These are phyloP conservation scores for Pinus tabuliformis DNA, from an alignment of 75 land plant genomes.

Conservation along the genomic window DNA sequence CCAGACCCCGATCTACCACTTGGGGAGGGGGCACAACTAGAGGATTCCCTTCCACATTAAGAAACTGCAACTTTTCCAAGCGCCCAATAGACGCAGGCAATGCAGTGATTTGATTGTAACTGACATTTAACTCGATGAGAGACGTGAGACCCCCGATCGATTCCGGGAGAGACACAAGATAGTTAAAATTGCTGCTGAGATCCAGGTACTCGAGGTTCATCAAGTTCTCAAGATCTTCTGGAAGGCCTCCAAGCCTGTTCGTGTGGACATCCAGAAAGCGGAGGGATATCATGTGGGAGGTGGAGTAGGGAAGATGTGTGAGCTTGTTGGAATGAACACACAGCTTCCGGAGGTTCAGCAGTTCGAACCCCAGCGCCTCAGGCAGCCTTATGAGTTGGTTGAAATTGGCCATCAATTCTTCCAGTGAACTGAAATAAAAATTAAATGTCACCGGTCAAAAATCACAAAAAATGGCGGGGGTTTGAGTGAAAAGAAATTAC, in stretches of 20 bases:
- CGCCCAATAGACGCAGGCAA: slow-evolving; percentile 67
- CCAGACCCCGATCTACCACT: too few relatives aligned
- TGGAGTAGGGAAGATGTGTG: slow-evolving; percentile 50
- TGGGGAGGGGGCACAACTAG: too few relatives aligned
- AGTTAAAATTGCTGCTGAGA: slow-evolving; percentile 68
- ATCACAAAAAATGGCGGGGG: background rate
- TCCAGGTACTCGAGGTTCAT: slow-evolving; percentile 56
- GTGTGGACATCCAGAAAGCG: slow-evolving; percentile 62
- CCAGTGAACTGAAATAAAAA: slow-evolving; percentile 34
- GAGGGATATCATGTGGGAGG: slow-evolving; percentile 56
- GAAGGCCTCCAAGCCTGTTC: slow-evolving; percentile 72
- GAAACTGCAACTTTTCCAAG: too few relatives aligned
- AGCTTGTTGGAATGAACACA: slow-evolving; percentile 76
- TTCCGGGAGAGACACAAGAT: slow-evolving; percentile 48
- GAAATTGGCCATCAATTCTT: slow-evolving; percentile 69
- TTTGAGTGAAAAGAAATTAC: background rate
- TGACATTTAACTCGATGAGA: slow-evolving; percentile 47
- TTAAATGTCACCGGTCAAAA: background rate
- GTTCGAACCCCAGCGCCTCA: slow-evolving; percentile 58
- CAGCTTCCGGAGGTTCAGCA: slow-evolving; percentile 53
- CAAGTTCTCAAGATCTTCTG: slow-evolving; percentile 69
- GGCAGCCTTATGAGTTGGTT: slow-evolving; percentile 61
- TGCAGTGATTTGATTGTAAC: slow-evolving; percentile 54
- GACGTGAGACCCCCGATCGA: slow-evolving; percentile 64
- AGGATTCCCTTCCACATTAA: too few relatives aligned